Evolutionary conservation across 345 rosid genomes (phyloP).

Genomic region (Nephelium lappaceum): DNA sequence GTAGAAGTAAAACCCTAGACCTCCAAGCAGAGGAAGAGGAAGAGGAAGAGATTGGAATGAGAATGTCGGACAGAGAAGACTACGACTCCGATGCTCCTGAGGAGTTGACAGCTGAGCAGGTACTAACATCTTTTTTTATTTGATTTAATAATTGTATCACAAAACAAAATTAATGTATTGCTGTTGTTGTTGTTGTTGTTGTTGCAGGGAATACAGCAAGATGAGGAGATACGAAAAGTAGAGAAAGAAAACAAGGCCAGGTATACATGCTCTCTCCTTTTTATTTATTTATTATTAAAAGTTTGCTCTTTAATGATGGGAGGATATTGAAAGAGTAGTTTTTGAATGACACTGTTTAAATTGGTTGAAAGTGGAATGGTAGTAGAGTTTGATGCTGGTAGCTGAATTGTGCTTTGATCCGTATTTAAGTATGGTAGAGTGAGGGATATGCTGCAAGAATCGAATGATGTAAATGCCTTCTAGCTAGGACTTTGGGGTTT

Average conservation of each 20-base stretch:
- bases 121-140: conserved; percentile 11
- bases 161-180: neutral
- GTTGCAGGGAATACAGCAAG: conserved; percentile 59
- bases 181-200: neutral
- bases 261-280: conserved; percentile 30
- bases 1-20: conserved; percentile 39
- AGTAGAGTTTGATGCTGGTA: neutral
- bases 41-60: neutral
- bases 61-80: conserved; percentile 55
- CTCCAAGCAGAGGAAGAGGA: neutral
- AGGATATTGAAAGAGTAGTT: neutral
- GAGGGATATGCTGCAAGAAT: neutral
- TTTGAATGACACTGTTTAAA: neutral
- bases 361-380: neutral
- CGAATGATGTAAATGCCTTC: neutral
- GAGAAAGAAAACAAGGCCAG: conserved; percentile 67
- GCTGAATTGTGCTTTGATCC: neutral
- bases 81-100: conserved; percentile 74
- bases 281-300: neutral
- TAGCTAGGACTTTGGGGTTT: neutral
- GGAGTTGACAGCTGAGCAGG: conserved; percentile 83
- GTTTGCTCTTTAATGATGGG: neutral
- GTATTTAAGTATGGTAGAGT: neutral
- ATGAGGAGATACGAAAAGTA: conserved; percentile 59
- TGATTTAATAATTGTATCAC: neutral